Percentiles rank a stretch among this genome's conserved stretches.
phyloP scores from a whole-genome alignment of 164 flowering plant species.

The Piper longum region DNA sequence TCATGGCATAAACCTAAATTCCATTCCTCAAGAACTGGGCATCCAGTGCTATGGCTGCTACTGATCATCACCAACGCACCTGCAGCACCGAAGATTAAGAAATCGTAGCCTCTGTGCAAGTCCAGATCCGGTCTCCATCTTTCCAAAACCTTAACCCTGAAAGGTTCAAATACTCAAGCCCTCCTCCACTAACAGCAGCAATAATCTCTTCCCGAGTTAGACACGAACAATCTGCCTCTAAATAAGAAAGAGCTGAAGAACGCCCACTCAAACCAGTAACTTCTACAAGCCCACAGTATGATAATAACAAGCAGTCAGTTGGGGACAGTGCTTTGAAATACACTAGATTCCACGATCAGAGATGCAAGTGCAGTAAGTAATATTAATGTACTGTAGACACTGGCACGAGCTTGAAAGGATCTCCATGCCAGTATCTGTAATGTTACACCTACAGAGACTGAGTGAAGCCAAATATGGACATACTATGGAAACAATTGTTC shows the following conservation, averaged over 20 bases:
- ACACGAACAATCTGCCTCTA: conserved; percentile 58
- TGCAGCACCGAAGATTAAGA: conserved; percentile 43
- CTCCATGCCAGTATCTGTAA: conserved; percentile 41
- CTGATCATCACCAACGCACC: conserved; percentile 33
- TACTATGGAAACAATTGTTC: conserved; percentile 26
- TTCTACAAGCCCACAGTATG: conserved; percentile 28
- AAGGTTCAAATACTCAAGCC: conserved; percentile 24
- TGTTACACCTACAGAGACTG: conserved; percentile 45
- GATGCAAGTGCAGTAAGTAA: conserved; percentile 35
- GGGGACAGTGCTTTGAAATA: conserved; percentile 28
- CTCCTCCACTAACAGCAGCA: conserved; percentile 30
- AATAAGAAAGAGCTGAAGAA: conserved; percentile 24
- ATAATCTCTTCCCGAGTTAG: conserved; percentile 42
- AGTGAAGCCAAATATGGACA: conserved; percentile 33
- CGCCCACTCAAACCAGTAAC: conserved; percentile 56
- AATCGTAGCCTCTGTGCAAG: conserved; percentile 28
- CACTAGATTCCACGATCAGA: conserved; percentile 32
- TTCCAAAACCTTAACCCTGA: conserved; percentile 22
- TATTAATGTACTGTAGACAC: conserved; percentile 33
- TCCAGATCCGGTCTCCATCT: conserved; percentile 38
- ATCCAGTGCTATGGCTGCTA: conserved; percentile 50
- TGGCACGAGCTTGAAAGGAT: conserved; percentile 34
- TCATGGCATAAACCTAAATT: conserved; percentile 46
- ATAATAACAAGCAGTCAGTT: conserved; percentile 30
- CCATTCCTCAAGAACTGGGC: conserved; percentile 58